Evolutionary conservation across 805 yeast species (phyloP).

Genomic region (Myxozyma lipomycoides): DNA sequence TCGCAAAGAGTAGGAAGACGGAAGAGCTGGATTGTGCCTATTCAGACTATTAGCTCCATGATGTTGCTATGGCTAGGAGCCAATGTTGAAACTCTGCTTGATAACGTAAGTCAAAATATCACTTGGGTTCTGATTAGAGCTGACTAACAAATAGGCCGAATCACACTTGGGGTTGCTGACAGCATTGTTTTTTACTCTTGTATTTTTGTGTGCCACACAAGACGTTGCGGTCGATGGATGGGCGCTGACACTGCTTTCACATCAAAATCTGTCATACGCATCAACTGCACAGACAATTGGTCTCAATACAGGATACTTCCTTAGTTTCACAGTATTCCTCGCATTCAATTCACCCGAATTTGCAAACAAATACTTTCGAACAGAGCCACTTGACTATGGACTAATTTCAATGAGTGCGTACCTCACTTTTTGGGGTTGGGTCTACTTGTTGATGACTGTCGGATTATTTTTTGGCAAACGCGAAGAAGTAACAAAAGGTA

Average conservation of each 20-base stretch:
- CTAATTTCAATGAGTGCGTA: conserved; percentile 70
- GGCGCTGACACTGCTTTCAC: conserved; percentile 86
- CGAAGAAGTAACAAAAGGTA: conserved; percentile 57
- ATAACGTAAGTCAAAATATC: conserved; percentile 33
- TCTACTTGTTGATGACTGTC: conserved; percentile 64
- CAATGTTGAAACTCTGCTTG: conserved; percentile 49
- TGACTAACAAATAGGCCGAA: conserved; percentile 35
- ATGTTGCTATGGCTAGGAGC: conserved; percentile 64
- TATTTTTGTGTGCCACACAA: conserved; percentile 91
- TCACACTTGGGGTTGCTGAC: conserved; percentile 54
- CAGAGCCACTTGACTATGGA: conserved; percentile 58
- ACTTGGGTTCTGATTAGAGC: background rate
- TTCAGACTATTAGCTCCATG: conserved; percentile 57
- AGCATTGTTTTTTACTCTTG: conserved; percentile 65
- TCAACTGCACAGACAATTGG: conserved; percentile 98
- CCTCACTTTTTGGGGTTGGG: conserved; percentile 70
- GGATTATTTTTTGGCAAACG: conserved; percentile 55
- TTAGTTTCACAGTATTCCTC: conserved; percentile 84
- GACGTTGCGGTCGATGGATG: conserved; percentile 99
- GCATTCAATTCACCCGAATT: conserved; percentile 90
- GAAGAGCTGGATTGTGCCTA: conserved; percentile 90
- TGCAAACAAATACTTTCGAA: conserved; percentile 77
- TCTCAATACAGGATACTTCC: conserved; percentile 85
- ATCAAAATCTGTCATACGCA: conserved; percentile 78
- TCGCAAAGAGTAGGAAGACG: conserved; percentile 68